These are phyloP conservation scores for Tulasnella sp. DNA, from an alignment of 768 basidiomycete genomes.

Conservation along the genomic window DNA sequence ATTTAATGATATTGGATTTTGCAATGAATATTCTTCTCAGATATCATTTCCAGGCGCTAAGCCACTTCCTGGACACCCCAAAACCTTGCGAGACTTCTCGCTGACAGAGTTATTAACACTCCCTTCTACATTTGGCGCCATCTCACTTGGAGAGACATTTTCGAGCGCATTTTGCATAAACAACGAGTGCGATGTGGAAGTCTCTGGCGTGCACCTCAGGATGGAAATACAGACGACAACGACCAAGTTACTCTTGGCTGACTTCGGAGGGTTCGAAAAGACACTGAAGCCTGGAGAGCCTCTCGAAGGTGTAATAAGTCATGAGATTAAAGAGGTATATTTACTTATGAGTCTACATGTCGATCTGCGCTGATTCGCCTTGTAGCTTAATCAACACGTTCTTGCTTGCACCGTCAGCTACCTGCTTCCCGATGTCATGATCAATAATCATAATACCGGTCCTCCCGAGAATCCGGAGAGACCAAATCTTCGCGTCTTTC, in stretches of 20 bases:
- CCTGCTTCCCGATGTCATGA: conserved; percentile 38
- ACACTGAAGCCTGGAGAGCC: conserved; percentile 40
- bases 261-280: conserved; percentile 45
- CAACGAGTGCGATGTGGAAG: conserved; percentile 54
- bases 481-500: conserved; percentile 53
- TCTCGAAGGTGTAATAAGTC: conserved; percentile 56
- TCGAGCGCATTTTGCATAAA: conserved; percentile 71
- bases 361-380: not conserved
- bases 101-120: conserved; percentile 69
- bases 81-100: conserved; percentile 72
- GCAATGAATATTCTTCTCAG: not conserved
- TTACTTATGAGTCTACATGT: not conserved
- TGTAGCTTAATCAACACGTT: conserved; percentile 47
- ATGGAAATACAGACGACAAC: conserved; percentile 81
- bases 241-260: conserved; percentile 49
- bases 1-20: not conserved
- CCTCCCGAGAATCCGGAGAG: conserved; percentile 41
- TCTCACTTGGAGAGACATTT: conserved; percentile 86
- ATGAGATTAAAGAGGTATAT: conserved; percentile 91
- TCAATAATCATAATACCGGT: conserved; percentile 24
- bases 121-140: conserved; percentile 72
- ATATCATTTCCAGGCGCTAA: conserved; percentile 22
- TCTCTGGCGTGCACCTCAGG: conserved; percentile 52
- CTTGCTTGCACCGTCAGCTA: conserved; percentile 78
- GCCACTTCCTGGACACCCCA: conserved; percentile 65